phyloP scores from a whole-genome alignment of 1,284 basidiomycete genomes.

The Ganoderma leucocontextum region DNA sequence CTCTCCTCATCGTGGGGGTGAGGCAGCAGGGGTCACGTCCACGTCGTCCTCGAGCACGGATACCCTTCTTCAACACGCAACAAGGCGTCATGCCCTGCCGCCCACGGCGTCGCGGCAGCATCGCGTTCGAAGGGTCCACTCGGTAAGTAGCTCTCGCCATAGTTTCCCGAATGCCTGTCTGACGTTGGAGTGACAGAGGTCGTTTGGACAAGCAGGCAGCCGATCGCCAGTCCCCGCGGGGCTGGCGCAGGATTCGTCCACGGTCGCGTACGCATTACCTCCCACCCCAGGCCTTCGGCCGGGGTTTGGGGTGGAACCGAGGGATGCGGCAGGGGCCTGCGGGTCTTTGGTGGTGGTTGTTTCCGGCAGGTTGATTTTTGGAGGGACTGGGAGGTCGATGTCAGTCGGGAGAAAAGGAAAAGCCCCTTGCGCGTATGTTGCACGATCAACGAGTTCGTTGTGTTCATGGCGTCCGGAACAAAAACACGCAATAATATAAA shows the following conservation, averaged over 20 bases:
- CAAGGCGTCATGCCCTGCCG: background rate
- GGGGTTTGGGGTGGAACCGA: background rate
- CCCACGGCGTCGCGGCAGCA: background rate
- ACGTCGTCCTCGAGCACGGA: background rate
- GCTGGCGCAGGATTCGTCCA: background rate
- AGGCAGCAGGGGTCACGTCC: background rate
- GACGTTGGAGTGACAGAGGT: background rate
- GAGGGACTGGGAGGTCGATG: background rate
- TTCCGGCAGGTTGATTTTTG: background rate
- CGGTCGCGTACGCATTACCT: background rate
- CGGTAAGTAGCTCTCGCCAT: background rate
- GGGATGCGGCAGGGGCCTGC: background rate
- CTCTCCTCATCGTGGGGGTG: background rate
- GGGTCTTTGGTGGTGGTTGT: background rate
- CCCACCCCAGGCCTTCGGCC: background rate
- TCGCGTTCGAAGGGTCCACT: background rate
- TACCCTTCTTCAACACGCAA: background rate
- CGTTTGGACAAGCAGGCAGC: background rate
- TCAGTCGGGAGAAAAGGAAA: slow-evolving; percentile 4
- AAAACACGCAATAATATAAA: background rate
- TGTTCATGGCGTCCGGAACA: background rate
- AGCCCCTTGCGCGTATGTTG: background rate
- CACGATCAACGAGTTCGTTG: slow-evolving; percentile 1
- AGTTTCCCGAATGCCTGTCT: background rate
- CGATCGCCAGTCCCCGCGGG: background rate